Base-by-base conservation (phyloP, 2,329 filamentous ascomycete species). In the Fusarium buharicum region DNA sequence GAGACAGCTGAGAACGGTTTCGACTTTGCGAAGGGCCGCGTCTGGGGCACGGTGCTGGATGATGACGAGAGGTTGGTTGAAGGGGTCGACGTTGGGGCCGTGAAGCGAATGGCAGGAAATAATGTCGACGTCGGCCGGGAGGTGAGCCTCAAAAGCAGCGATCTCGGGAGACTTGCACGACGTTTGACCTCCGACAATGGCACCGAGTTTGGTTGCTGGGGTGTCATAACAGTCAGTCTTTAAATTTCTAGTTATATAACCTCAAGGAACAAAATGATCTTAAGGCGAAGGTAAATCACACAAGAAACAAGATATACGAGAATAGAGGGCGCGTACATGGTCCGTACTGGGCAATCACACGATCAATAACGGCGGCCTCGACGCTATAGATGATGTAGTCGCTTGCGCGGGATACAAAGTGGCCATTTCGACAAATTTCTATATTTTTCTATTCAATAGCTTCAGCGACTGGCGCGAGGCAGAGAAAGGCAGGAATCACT, bases 311-410 rank as follows among this genome's bases (percentile, higher is more conserved):
- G 33, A 38, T 30, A 16, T 49, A 64, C 66, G 38, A 47, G 31
- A 52, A n/a, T 6, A 47, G 28, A 53, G 50, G 43, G 53, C 39
- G 69, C 73, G 62, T 92, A 97, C 93, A 97, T 70, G 94, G 94
- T 64, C 93, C 95, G 77, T 92, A 99, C 71, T 90, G 83, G 62
- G 89, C 90, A 72, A 97, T 95, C 70, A 97, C 91, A 67, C 84
- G 85, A 74, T 92, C 90, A 76, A 99, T 96, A 66, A 89, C 86
- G 70, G 93, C 92, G 61, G 95, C 95, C 79, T 98, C 94, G 77
- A 99, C 95, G 78, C 91, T 96, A 84, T 99, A 99, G 75, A 99
- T 93, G 79, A 97, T 97, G 78, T 93, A 98, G 84, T 98, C 94
- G 88, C 93, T 97, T 77, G 89, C 88, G 79, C 95, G 89, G 70